phyloP scores from a whole-genome alignment of 139 green algal species.

The Spirogloea muscicola region DNA sequence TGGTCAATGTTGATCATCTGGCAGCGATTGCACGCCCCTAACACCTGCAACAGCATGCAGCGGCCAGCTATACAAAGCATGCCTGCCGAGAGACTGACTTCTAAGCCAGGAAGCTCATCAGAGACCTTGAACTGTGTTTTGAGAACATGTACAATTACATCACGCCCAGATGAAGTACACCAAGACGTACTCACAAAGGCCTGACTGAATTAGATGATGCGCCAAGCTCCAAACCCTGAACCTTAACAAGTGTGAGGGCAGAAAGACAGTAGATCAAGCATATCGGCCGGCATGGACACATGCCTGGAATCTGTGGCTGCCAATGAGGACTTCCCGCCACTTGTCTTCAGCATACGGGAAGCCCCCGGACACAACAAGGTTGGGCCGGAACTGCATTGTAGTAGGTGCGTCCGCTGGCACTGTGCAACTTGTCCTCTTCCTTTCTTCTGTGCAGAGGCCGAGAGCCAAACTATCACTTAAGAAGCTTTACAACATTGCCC shows the following conservation, averaged over 20 bases:
- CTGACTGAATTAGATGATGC: neutral
- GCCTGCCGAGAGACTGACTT: neutral
- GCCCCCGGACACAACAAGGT: neutral
- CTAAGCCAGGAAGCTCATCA: neutral
- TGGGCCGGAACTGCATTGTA: slow-evolving; percentile 19
- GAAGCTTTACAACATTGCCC: too few relatives aligned
- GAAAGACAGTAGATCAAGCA: too few relatives aligned
- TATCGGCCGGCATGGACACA: too few relatives aligned
- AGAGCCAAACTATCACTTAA: too few relatives aligned
- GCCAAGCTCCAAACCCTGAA: neutral
- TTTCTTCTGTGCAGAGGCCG: too few relatives aligned
- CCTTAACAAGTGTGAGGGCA: neutral
- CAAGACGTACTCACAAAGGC: neutral
- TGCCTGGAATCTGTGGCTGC: neutral
- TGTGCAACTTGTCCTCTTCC: too few relatives aligned
- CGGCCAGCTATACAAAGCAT: neutral
- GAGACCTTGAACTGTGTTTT: neutral
- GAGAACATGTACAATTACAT: neutral
- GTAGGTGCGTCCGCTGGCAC: too few relatives aligned
- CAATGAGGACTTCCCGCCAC: slow-evolving; percentile 1
- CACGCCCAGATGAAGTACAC: neutral
- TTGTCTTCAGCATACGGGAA: slow-evolving; percentile 1
- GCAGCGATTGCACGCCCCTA: slow-evolving; percentile 4
- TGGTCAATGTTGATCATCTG: slow-evolving; percentile 16
- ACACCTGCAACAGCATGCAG: neutral